A percentile compares a stretch with the other conserved stretches of the same genome.
These are phyloP conservation scores for Prunus dulcis DNA, from an alignment of 306 rosid genomes.

Conservation along the genomic window DNA sequence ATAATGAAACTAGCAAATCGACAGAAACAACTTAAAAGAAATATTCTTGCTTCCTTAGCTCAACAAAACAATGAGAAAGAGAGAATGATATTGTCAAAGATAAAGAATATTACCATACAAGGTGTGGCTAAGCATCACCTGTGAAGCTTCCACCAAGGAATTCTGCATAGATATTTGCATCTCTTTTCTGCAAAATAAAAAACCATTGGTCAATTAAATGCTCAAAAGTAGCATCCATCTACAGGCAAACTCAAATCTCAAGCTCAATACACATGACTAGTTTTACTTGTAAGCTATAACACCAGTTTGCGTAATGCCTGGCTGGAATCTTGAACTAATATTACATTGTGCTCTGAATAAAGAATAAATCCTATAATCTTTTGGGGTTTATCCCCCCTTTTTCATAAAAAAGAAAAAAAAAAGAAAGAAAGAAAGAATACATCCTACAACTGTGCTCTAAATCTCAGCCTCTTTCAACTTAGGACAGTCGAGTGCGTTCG, in stretches of 20 bases:
- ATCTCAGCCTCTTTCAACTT: too few relatives aligned
- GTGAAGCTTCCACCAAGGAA: conserved; percentile 95
- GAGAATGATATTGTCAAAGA: conserved; percentile 1
- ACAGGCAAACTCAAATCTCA: not conserved
- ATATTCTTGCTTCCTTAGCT: not conserved
- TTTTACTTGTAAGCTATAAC: too few relatives aligned
- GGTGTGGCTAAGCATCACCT: conserved; percentile 90
- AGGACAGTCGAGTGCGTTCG: too few relatives aligned
- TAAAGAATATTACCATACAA: conserved; percentile 65
- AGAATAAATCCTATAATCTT: too few relatives aligned
- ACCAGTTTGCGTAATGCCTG: too few relatives aligned
- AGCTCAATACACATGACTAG: not conserved
- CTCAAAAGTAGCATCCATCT: conserved; percentile 7
- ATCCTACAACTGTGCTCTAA: too few relatives aligned
- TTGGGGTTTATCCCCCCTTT: too few relatives aligned
- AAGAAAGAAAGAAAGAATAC: too few relatives aligned
- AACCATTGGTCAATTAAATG: not conserved
- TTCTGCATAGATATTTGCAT: conserved; percentile 87
- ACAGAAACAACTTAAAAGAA: not conserved
- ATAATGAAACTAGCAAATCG: not conserved
- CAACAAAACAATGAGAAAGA: not conserved
- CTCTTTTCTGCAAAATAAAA: conserved; percentile 64
- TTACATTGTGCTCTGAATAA: not conserved
- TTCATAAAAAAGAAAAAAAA: too few relatives aligned
- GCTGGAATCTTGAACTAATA: not conserved